Evolutionary conservation across 2,329 filamentous ascomycete species (phyloP), one percentile per base, ranked within the genome.

Genomic region (Curvularia spicifera): DNA sequence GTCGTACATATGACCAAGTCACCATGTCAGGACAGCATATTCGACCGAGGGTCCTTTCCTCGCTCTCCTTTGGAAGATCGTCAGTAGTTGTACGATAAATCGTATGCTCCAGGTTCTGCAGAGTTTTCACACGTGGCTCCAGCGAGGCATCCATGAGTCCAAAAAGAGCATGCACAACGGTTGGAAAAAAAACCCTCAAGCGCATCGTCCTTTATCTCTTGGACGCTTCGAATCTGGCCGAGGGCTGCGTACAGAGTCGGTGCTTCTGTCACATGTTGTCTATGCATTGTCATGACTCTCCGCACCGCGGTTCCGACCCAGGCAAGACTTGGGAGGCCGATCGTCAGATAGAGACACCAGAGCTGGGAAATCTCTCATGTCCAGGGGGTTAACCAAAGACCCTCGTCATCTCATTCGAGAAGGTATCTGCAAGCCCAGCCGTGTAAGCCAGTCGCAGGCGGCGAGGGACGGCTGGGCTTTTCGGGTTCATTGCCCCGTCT

Each of bases 341-440:
- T 31, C 10, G 28, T 8, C 44, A 9, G 28, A 20, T 20, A 20
- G 9, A 13, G 26, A 12, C n/a, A 18, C 5, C 26, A 12, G 44
- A 22, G 26, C 10, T 47, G n/a, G 18, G 3, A 10, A 35, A 33
- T 33, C 10, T 20, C 10, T 24, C 44, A 20, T 18, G 12, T 33
- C 12, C n/a, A 44, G 13, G 29, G 26, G 53, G 53, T 51, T 29
- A 31, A 35, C 5, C 18, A 6, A 18, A 33, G 7, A 40, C 15
- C 13, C 47, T 44, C 18, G 15, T 28, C 10, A 24, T 37, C 40
- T 44, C 35, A 35, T 51, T 20, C 12, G 24, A 28, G 22, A 56
- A 56, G 40, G 40, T 39, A 28, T 51, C 43, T 39, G 26, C 53
- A 46, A 56, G 42, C 24, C 39, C 53, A 24, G 47, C 53, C 10